Evolutionary conservation across 2,329 filamentous ascomycete species (phyloP).

Genomic region (Macroventuria anomochaeta): DNA sequence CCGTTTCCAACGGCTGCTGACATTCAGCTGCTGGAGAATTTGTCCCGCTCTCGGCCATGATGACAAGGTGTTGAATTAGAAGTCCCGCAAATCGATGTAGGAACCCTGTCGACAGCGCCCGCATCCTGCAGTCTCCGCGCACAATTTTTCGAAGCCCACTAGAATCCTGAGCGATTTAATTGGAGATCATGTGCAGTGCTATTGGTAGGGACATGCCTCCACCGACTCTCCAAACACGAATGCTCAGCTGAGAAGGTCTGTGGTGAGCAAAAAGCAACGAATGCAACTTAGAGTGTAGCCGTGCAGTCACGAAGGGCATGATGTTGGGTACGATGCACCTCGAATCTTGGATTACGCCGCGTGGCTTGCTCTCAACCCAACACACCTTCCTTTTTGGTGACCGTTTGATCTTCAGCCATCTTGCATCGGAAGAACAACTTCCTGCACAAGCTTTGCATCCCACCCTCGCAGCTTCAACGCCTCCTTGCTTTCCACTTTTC

Average conservation of each 20-base stretch:
- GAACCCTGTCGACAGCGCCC: slow-evolving; percentile 11
- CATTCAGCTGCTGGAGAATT: slow-evolving; percentile 27
- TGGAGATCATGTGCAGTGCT: slow-evolving; percentile 26
- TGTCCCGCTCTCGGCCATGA: slow-evolving; percentile 22
- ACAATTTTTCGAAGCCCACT: slow-evolving; percentile 25
- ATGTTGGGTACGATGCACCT: slow-evolving; percentile 7
- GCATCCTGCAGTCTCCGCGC: slow-evolving; percentile 7
- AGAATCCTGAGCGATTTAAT: slow-evolving; percentile 27
- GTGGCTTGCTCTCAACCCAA: slow-evolving; percentile 14
- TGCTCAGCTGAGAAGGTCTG: slow-evolving; percentile 11
- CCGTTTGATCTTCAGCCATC: slow-evolving; percentile 17
- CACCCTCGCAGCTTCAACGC: slow-evolving; percentile 4
- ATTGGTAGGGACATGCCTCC: slow-evolving; percentile 11
- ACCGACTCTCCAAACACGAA: slow-evolving; percentile 2
- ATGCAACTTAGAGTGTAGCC: not conserved
- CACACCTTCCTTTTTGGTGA: slow-evolving; percentile 24
- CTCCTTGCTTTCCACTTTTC: slow-evolving; percentile 6
- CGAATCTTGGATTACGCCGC: slow-evolving; percentile 20
- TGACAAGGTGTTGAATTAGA: slow-evolving; percentile 21
- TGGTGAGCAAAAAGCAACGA: slow-evolving; percentile 12
- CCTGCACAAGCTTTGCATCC: slow-evolving; percentile 10
- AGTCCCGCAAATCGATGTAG: slow-evolving; percentile 7
- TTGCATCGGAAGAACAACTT: slow-evolving; percentile 16
- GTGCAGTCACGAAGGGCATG: not conserved
- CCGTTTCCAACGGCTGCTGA: slow-evolving; percentile 31